Evolutionary conservation across 257 asterid genomes (phyloP), one percentile per base, ranked within the genome.

Genomic region (Przewalskia tangutica): DNA sequence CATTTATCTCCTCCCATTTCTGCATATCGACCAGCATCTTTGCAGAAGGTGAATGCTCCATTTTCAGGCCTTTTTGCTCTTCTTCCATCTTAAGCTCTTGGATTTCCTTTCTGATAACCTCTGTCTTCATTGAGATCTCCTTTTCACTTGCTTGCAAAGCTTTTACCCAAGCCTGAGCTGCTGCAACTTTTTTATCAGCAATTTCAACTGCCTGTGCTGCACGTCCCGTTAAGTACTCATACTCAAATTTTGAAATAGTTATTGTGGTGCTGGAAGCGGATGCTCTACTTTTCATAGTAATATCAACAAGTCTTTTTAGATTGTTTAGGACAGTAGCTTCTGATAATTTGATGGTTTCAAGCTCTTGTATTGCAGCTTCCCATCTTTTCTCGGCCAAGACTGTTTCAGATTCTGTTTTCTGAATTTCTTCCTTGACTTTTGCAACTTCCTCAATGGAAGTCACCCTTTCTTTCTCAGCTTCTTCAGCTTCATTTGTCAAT

Each of bases 81-180:
- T 87, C 93, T 84, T 87, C 90, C 58, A 84, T 85, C 79, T 81
- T 88, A 18, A 84, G 84, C 83, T 92, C 93, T 82, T 89, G 85
- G 34, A 81, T 88, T 82, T 90, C 95, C 81, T 90, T 84, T 86
- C 88, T 78, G 20, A 87, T 42, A 80, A 85, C 82, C 88, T 94
- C 94, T 0, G 92, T 85, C 84, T 87, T 87, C 82, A 89, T 85
- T 59, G 88, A 85, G 17, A 89, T 91, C 82, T 92, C 98, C 83
- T 84, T 92, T 83, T 94, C 97, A 54, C 93, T 91, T 64, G 95
- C 97, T 87, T 91, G 91, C 38, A 94, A 84, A 59, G 99, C 95
- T 83, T 91, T 97, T 7, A 89, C 78, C 99, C 99, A 95, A 40
- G 99, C 98, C 88, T 89, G 88, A 71, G 94, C 96, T 38, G 99